Base-by-base conservation (phyloP, 2,329 filamentous ascomycete genomes). In the Penicillium sp. region DNA sequence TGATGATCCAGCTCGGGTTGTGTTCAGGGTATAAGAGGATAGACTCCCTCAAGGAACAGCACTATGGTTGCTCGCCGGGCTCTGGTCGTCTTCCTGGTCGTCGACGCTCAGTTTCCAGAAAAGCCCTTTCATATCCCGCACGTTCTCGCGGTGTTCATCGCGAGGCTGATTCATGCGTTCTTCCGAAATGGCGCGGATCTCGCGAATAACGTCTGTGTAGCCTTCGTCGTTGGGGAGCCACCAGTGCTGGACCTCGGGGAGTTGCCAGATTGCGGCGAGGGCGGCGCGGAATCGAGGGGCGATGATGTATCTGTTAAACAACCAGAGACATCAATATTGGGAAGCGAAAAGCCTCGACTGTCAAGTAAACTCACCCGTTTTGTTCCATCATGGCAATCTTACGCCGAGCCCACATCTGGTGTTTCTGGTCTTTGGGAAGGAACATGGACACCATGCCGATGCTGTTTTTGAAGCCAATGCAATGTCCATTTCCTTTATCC, bases 191-290 rank as follows among this genome's bases (percentile, higher is more conserved):
- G 84, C 81, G 18, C 92, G 87, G 55, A 96, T 85, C 48, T 82
- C 87, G 46, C 85, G 86, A 48, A 96, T 79, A 38, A 95, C 82
- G 0, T 83, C 81, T 10, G 83, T 86, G 63, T 88, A 88, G 1
- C 83, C 84, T 74, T 92, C 88, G 56, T 90, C 83, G 68, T 94
- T 82, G 2, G 91, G 89, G 2, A 96, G 81, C 94, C 94, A 99
- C 90, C 91, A 96, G 51, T 86, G 80, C 40, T 83, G 82, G 47
- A 91, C 84, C 18, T 86, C 84, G 13, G 83, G 80, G 39, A 89
- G 82, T 53, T 81, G 78, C 79, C 94, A 96, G 22, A 90, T 70
- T 42, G 88, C 81, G 28, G 88, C 84, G 81, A 97, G 87, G 58
- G 86, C 86, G 28, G 75, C 78, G 51, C 92, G 87, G 62, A 92